A percentile compares a stretch with the other conserved stretches of the same genome.
phyloP scores from a whole-genome alignment of 2,329 filamentous ascomycete species.

The Arthrobotrys conoides region DNA sequence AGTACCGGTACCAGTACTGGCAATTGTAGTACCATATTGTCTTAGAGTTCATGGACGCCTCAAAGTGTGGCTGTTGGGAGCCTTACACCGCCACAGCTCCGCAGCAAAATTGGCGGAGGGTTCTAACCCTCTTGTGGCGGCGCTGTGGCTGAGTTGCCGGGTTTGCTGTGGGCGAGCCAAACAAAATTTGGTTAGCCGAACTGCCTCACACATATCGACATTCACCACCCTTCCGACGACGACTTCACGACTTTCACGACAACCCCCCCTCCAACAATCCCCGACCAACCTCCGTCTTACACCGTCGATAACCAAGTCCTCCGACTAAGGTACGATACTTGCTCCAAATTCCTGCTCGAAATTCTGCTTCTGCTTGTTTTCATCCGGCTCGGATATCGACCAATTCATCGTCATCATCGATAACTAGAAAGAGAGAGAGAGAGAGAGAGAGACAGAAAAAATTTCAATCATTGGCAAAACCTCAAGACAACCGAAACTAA shows the following conservation, averaged over 20 bases:
- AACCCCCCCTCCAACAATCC: conserved; percentile 32
- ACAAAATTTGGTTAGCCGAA: conserved; percentile 44
- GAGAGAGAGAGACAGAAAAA: neutral
- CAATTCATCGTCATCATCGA: conserved; percentile 5
- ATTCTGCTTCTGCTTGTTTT: conserved; percentile 6
- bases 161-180: conserved; percentile 51
- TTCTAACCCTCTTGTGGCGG: conserved; percentile 47
- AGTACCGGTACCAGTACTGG: no score
- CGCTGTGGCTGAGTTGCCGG: conserved; percentile 12
- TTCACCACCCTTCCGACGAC: conserved; percentile 53
- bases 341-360: conserved; percentile 16
- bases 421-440: neutral
- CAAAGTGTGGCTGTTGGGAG: neutral
- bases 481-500: conserved; percentile 42
- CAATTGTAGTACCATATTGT: no score
- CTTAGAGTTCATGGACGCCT: neutral
- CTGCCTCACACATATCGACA: conserved; percentile 34
- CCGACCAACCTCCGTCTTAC: conserved; percentile 39
- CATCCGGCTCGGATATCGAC: neutral
- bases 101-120: neutral
- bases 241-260: conserved; percentile 59
- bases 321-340: conserved; percentile 56
- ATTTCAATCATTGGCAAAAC: neutral
- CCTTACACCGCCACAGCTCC: conserved; percentile 15
- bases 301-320: conserved; percentile 42